Base-by-base conservation (phyloP, 148 eudicot species). In the Cornus kousa region DNA sequence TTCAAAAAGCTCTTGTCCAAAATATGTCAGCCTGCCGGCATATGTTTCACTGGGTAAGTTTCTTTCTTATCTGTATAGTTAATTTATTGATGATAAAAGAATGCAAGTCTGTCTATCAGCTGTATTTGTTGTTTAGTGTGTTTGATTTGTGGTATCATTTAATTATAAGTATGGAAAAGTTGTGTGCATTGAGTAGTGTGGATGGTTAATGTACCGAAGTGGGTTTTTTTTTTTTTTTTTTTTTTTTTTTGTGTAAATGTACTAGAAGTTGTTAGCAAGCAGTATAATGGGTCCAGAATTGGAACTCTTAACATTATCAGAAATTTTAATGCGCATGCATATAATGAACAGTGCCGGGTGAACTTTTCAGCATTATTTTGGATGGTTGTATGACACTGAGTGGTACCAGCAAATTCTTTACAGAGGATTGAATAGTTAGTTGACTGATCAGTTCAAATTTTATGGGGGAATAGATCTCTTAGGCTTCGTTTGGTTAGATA, bases 21-120 rank as follows among this genome's bases (percentile, higher is more conserved):
- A 82, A 46, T 91, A 92, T 77, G 93, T 93, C 83, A 89, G 98
- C 88, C 86, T 95, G 81, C 99, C 99, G 57, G 87, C 72, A 46
- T 77, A 68, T 50, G 70, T 72, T 32, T 87, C 92, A 70, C 83
- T 74, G 48, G 89, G 98, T 92, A 83, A 87, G 90, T 39, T 59
- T 71, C 74, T 33, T 73, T 50, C 68, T 71, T 7, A 12, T 17
- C 3, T 9, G 23, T 17, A 16, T 4, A 20, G 24, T 59, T 70
- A 17, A 28, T 13, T 32, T 19, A 19, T 14, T 13, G 53, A 76
- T n/a, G 72, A 31, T 28, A 24, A 3, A 62, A 13, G 66, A 62
- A 0, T 62, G 66, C 66, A 62, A 62, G 23, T 5, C 20, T n/a
- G 24, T 62, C 66, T 13, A 20, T 62, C 66, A 19, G 66, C 23